Evolutionary conservation across 345 rosid genomes (phyloP).

Genomic region (Angophora floribunda): DNA sequence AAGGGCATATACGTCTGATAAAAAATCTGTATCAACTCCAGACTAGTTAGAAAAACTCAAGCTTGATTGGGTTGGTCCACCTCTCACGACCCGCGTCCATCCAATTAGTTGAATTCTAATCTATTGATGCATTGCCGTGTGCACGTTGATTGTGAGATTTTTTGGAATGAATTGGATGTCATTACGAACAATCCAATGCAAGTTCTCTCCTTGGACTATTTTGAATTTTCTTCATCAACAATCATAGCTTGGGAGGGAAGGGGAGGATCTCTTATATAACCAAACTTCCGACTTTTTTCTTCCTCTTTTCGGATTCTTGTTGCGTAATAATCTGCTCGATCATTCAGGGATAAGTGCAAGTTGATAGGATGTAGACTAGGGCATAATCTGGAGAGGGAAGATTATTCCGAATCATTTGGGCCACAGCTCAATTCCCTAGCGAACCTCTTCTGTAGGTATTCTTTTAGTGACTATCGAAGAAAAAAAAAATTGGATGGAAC

Average conservation of each 20-base stretch:
- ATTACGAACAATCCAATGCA: neutral
- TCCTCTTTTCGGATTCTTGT: neutral
- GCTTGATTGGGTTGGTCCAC: neutral
- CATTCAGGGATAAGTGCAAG: too few species aligned
- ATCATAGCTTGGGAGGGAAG: neutral
- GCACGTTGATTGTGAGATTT: neutral
- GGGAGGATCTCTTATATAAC: neutral
- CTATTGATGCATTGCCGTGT: neutral
- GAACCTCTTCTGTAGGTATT: neutral
- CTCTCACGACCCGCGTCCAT: neutral
- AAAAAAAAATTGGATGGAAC: neutral
- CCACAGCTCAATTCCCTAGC: neutral
- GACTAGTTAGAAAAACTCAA: neutral
- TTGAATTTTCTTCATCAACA: neutral
- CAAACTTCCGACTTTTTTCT: neutral
- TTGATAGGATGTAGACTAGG: neutral
- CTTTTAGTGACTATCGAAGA: neutral
- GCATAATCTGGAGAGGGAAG: neutral
- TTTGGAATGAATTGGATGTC: neutral
- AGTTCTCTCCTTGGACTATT: neutral
- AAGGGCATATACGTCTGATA: fast-evolving
- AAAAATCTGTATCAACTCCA: neutral
- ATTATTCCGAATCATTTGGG: neutral
- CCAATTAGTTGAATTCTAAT: neutral
- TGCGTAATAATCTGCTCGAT: neutral